Evolutionary conservation across 257 asterid species (phyloP).

Genomic region (Voacanga thouarsii): DNA sequence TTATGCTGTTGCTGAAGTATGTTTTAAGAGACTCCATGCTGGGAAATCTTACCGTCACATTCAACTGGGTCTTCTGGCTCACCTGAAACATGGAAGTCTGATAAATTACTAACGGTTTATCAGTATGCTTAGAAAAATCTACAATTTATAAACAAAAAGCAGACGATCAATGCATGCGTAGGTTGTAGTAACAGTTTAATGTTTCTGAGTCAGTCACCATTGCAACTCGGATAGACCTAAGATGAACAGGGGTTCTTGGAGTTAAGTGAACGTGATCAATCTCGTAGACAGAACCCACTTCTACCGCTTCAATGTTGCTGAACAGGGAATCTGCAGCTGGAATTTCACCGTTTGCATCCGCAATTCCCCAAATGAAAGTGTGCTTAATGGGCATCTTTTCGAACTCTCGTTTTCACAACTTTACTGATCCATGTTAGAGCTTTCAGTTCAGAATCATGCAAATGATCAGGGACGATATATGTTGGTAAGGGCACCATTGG

Average conservation of each 20-base stretch:
- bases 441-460: background rate
- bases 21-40: constrained; percentile 62
- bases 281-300: constrained; percentile 66
- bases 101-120: background rate
- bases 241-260: constrained; percentile 62
- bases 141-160: background rate
- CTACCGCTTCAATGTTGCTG: constrained; percentile 16
- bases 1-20: constrained; percentile 53
- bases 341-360: constrained; percentile 14
- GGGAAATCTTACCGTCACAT: constrained; percentile 66
- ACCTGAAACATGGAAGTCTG: constrained; percentile 40
- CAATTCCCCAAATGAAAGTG: background rate
- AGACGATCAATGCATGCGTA: background rate
- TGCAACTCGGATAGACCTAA: constrained; percentile 67
- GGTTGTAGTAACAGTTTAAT: background rate
- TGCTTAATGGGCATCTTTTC: constrained; percentile 2
- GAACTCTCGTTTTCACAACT: too few species aligned
- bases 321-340: constrained; percentile 6
- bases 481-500: background rate
- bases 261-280: constrained; percentile 67
- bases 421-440: background rate
- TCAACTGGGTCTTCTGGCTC: constrained; percentile 61
- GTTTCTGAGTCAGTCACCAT: constrained; percentile 43
- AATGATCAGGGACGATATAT: background rate
- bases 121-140: background rate